A percentile compares a stretch with the other conserved stretches of the same genome.
Conservation (phyloP, 371 early-diverging fungal species). For the Smittium mucronatum region DNA sequence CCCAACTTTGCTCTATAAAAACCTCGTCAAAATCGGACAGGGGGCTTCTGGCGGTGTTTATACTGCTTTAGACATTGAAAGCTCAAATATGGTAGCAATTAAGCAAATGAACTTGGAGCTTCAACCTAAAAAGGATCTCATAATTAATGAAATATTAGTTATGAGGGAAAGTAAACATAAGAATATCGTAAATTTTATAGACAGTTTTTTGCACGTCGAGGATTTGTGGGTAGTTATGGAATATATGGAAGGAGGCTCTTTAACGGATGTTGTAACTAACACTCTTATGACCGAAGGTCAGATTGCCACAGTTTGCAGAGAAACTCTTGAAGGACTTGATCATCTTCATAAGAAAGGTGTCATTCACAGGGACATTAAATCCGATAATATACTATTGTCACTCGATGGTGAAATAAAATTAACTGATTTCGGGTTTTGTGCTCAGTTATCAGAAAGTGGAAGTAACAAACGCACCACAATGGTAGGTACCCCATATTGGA, state of each 20-base stretch:
- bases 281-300: constrained; percentile 91
- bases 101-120: constrained; percentile 92
- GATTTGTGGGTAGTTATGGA: constrained; percentile 95
- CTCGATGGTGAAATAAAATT: constrained; percentile 67
- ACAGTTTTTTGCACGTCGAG: constrained; percentile 72
- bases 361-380: constrained; percentile 76
- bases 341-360: constrained; percentile 81
- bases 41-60: constrained; percentile 90
- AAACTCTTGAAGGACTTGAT: constrained; percentile 68
- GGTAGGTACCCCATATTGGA: constrained; percentile 90
- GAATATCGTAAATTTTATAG: constrained; percentile 94
- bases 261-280: constrained; percentile 82
- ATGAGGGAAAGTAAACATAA: constrained; percentile 82
- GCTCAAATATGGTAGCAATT: constrained; percentile 66
- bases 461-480: constrained; percentile 61
- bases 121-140: constrained; percentile 91
- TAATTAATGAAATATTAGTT: constrained; percentile 91
- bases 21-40: constrained; percentile 87
- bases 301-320: constrained; percentile 82
- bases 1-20: constrained; percentile 58
- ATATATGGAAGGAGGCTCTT: constrained; percentile 91
- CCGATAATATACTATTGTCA: constrained; percentile 65
- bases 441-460: constrained; percentile 59
- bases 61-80: constrained; percentile 59
- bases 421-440: constrained; percentile 78